A percentile compares a stretch with the other conserved stretches of the same genome.
These are phyloP conservation scores for Paraconiothyrium sp. DNA, from an alignment of 2,329 filamentous ascomycete species.

Conservation along the genomic window DNA sequence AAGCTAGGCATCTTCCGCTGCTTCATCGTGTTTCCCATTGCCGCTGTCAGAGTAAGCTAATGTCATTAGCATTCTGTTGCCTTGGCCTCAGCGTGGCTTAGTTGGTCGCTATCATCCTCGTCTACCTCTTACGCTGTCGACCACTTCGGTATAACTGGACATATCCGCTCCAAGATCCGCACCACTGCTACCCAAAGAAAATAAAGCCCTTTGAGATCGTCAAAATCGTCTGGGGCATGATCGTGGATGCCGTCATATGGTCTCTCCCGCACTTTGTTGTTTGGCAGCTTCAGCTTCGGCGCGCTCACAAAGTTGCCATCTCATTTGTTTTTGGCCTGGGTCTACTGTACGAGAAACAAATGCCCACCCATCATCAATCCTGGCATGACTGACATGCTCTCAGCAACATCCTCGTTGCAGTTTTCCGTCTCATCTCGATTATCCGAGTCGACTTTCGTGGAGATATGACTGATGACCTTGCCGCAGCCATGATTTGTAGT, in stretches of 20 bases:
- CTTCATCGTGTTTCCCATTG: neutral
- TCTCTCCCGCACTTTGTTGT: slow-evolving; percentile 36
- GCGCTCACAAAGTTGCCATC: slow-evolving; percentile 36
- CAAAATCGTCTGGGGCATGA: slow-evolving; percentile 23
- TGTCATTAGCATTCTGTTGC: slow-evolving; percentile 28
- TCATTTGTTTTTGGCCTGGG: slow-evolving; percentile 36
- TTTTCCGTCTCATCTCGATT: slow-evolving; percentile 24
- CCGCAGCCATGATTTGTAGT: slow-evolving; percentile 30
- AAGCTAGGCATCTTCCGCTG: neutral
- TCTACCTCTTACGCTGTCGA: slow-evolving; percentile 31
- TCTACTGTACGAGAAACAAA: slow-evolving; percentile 26
- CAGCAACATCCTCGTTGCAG: slow-evolving; percentile 31
- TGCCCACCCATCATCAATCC: neutral
- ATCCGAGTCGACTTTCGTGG: slow-evolving; percentile 11
- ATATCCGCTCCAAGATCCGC: slow-evolving; percentile 23
- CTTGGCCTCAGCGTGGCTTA: slow-evolving; percentile 24
- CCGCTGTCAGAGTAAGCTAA: slow-evolving; percentile 22
- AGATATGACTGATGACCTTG: slow-evolving; percentile 30
- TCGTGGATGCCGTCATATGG: slow-evolving; percentile 35
- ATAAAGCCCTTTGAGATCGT: slow-evolving; percentile 22
- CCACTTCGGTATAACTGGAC: slow-evolving; percentile 36
- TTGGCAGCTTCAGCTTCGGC: slow-evolving; percentile 34
- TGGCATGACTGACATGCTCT: slow-evolving; percentile 18
- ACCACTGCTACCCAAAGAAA: slow-evolving; percentile 28
- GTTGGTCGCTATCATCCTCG: slow-evolving; percentile 20